Percentiles rank a stretch among this genome's conserved stretches.
phyloP scores from a whole-genome alignment of 1,139 yeast species.

The Sugiyamaella castrensis region DNA sequence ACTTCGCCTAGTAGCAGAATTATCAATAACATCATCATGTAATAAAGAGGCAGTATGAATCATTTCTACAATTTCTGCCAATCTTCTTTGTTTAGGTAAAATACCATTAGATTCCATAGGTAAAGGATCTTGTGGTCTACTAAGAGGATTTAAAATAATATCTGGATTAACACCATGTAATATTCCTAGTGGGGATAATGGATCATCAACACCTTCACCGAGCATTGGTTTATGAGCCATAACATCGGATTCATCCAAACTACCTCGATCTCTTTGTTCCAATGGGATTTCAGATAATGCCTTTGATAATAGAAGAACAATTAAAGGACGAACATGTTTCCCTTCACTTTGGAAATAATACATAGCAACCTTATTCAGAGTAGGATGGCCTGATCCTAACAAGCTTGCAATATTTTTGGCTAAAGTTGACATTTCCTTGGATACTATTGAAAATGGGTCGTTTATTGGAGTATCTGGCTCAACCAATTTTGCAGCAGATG shows the following conservation, averaged over 20 bases:
- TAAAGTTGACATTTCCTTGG: slow-evolving; percentile 87
- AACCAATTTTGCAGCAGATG: slow-evolving; percentile 75
- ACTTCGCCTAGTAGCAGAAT: slow-evolving; percentile 86
- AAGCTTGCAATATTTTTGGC: slow-evolving; percentile 83
- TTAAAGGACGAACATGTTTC: slow-evolving; percentile 87
- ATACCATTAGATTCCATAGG: slow-evolving; percentile 55
- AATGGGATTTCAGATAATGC: slow-evolving; percentile 76
- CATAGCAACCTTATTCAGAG: slow-evolving; percentile 81
- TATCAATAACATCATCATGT: slow-evolving; percentile 96
- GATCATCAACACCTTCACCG: slow-evolving; percentile 37
- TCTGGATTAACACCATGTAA: slow-evolving; percentile 87
- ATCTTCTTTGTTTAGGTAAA: slow-evolving; percentile 86
- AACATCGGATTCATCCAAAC: slow-evolving; percentile 37
- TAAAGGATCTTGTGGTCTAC: slow-evolving; percentile 72
- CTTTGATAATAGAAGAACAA: slow-evolving; percentile 77
- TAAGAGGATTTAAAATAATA: slow-evolving; percentile 74
- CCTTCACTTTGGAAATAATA: slow-evolving; percentile 97
- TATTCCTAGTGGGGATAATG: slow-evolving; percentile 73
- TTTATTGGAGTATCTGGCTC: slow-evolving; percentile 59
- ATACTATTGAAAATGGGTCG: slow-evolving; percentile 91
- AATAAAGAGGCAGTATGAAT: slow-evolving; percentile 95
- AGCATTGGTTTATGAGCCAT: slow-evolving; percentile 28
- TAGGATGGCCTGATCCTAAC: slow-evolving; percentile 92
- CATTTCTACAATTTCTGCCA: slow-evolving; percentile 98
- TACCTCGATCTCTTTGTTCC: slow-evolving; percentile 58